Evolutionary conservation across 768 basidiomycete species (phyloP).

Genomic region (Harrya chromipes): DNA sequence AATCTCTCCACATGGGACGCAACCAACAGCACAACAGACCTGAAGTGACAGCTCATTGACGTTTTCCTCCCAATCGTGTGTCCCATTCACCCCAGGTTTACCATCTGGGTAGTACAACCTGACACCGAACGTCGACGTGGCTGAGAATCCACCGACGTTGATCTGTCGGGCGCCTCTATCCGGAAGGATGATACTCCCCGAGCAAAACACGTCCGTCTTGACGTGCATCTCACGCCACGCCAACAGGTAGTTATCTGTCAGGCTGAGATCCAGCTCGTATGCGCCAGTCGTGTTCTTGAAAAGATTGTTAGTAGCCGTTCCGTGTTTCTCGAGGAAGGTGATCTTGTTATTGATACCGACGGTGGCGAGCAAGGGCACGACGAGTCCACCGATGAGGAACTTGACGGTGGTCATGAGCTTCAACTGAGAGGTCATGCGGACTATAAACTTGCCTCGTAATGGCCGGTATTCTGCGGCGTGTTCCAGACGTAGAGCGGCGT

Average conservation of each 20-base stretch:
- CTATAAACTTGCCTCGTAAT: slow-evolving; percentile 55
- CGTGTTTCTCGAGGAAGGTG: slow-evolving; percentile 66
- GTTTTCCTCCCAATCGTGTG: slow-evolving; percentile 81
- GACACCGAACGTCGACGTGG: slow-evolving; percentile 67
- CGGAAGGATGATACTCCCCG: slow-evolving; percentile 68
- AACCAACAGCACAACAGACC: slow-evolving; percentile 33
- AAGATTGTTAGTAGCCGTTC: slow-evolving; percentile 49
- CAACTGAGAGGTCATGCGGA: not conserved
- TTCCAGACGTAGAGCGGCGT: slow-evolving; percentile 56
- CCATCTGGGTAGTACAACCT: slow-evolving; percentile 74
- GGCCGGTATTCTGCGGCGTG: slow-evolving; percentile 59
- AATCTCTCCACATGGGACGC: too few relatives aligned
- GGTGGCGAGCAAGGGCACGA: slow-evolving; percentile 72
- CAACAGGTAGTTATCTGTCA: slow-evolving; percentile 39
- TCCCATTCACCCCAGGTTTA: slow-evolving; percentile 61
- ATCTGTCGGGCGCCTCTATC: slow-evolving; percentile 54
- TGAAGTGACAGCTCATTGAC: slow-evolving; percentile 54
- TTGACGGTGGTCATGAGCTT: slow-evolving; percentile 15
- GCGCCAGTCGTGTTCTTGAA: slow-evolving; percentile 69
- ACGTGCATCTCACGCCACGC: slow-evolving; percentile 79
- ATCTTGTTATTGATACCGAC: slow-evolving; percentile 82
- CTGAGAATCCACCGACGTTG: slow-evolving; percentile 50
- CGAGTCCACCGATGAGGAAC: slow-evolving; percentile 54
- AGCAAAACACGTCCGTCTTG: slow-evolving; percentile 77
- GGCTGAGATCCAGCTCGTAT: slow-evolving; percentile 69